Conservation (phyloP, 768 basidiomycete genomes). For the Lactifluus subvellereus region DNA sequence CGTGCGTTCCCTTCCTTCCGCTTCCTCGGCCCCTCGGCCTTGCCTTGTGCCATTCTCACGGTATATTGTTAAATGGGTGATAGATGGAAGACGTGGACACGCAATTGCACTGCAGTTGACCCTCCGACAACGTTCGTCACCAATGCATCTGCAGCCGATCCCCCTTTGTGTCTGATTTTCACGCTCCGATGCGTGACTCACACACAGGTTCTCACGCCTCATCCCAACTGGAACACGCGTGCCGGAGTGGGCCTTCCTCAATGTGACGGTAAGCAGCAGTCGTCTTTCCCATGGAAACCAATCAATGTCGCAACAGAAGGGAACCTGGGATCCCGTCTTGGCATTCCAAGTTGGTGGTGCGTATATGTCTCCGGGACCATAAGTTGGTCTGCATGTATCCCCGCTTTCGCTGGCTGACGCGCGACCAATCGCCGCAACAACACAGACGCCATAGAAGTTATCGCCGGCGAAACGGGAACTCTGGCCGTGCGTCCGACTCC, state of each 20-base stretch:
- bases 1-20: slow-evolving; percentile 18
- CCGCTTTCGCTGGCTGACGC: too few relatives aligned
- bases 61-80: neutral
- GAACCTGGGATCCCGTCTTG: slow-evolving; percentile 5
- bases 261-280: slow-evolving; percentile 6
- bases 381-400: too few relatives aligned
- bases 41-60: neutral
- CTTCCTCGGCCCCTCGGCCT: too few relatives aligned
- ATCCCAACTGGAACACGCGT: slow-evolving; percentile 4
- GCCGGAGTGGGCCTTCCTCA: slow-evolving; percentile 11
- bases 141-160: neutral
- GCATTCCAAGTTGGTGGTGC: slow-evolving; percentile 7
- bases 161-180: neutral
- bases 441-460: neutral
- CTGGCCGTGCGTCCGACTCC: neutral
- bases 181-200: neutral
- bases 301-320: neutral
- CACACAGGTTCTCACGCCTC: neutral
- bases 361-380: neutral
- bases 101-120: neutral
- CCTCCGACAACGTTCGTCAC: slow-evolving; percentile 1
- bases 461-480: neutral
- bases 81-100: slow-evolving; percentile 2
- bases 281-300: neutral
- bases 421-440: neutral